Conservation (phyloP, 768 basidiomycete species). For the Suillus paluster region DNA sequence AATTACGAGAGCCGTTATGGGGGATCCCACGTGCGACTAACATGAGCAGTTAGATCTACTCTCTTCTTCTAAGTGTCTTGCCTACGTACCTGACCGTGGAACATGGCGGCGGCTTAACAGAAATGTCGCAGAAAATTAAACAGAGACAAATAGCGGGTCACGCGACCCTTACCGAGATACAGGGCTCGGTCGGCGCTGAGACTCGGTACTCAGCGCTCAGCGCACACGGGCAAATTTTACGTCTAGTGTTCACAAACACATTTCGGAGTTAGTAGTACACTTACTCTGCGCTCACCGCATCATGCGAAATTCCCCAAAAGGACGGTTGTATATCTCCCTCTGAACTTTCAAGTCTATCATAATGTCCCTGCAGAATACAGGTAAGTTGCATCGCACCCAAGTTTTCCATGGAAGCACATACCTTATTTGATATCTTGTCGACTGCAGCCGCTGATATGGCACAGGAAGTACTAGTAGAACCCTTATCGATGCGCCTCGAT, state of each 20-base stretch:
- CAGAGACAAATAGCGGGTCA: neutral
- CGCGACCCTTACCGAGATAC: neutral
- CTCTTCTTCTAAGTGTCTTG: neutral
- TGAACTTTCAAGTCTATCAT: neutral
- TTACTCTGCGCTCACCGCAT: neutral
- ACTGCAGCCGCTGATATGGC: constrained; percentile 14
- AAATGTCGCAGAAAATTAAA: neutral
- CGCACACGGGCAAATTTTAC: neutral
- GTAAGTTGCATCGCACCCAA: neutral
- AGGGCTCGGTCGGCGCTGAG: neutral
- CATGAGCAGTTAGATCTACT: neutral
- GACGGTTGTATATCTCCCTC: neutral
- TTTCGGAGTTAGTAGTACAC: neutral
- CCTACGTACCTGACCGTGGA: neutral
- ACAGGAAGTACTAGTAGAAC: constrained; percentile 9
- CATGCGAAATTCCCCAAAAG: neutral
- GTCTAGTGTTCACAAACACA: neutral
- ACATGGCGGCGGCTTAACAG: too few relatives aligned
- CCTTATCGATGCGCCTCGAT: constrained; percentile 38
- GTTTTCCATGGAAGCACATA: constrained; percentile 19
- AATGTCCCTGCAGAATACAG: constrained; percentile 14
- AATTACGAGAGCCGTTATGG: constrained; percentile 27
- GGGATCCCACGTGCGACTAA: constrained; percentile 11
- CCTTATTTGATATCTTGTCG: constrained; percentile 13
- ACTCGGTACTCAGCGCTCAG: neutral